phyloP scores from a whole-genome alignment of 2,329 filamentous ascomycete genomes.

The Pseudogymnoascus pannorum region DNA sequence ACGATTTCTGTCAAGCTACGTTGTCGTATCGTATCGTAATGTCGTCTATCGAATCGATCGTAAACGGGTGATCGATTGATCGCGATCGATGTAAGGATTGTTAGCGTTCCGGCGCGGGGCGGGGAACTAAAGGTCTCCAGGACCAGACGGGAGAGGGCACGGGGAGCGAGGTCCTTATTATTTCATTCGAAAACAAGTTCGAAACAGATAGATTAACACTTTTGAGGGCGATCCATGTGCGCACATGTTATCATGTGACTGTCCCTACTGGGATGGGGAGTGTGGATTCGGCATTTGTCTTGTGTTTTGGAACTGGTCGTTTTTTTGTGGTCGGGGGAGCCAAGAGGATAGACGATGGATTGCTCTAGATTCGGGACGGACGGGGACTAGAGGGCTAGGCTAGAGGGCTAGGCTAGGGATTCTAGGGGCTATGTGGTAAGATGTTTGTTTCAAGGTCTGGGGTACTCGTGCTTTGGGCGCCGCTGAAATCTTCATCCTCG shows the following conservation, averaged over 20 bases:
- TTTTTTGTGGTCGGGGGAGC: no score
- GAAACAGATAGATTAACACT: neutral
- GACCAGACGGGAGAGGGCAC: neutral
- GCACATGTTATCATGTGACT: constrained; percentile 7
- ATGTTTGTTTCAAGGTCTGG: neutral
- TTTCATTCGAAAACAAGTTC: neutral
- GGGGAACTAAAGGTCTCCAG: neutral
- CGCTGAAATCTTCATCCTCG: neutral
- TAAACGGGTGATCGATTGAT: neutral
- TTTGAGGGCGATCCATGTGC: neutral
- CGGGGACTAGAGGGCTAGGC: no score
- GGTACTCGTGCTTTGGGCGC: neutral
- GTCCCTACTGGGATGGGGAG: neutral
- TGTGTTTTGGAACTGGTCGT: neutral
- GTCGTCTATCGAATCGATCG: neutral
- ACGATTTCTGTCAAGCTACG: neutral
- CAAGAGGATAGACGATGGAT: neutral
- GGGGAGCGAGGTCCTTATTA: neutral
- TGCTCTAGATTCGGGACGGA: neutral
- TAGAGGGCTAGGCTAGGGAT: neutral
- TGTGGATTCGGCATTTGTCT: neutral
- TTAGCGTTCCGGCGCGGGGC: neutral
- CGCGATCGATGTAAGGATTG: neutral
- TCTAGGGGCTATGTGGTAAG: neutral
- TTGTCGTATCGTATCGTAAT: constrained; percentile 1